Evolutionary conservation across 2,329 filamentous ascomycete species (phyloP), one percentile per base, ranked within the genome.

Genomic region (Trichoderma arundinaceum): DNA sequence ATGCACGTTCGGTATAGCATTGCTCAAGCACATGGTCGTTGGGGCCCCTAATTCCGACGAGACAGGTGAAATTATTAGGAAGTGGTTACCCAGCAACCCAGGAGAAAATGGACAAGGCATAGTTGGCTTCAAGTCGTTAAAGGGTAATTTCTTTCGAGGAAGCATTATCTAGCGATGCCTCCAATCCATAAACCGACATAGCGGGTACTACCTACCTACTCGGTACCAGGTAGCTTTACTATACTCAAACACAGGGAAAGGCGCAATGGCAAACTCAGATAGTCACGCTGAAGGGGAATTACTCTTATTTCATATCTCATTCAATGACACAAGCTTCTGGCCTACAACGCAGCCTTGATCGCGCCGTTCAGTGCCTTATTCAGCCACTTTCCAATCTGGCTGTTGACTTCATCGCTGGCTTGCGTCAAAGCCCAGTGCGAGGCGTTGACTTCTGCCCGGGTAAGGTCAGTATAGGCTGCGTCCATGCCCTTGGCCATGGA

Each of bases 401-500:
- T 76, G 76, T 97, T 97, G 3, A 92, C 86, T 71, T 90, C 86
- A 22, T 83, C 85, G 0, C 90, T 84, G 69, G 85, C 86, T 81
- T 97, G 87, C 81, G 87, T 89, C 74, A 96, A 78, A 52, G 90
- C 91, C 94, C 94, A 98, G 78, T 98, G 95, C 17, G 84, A 81
- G 0, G 90, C 84, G 41, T 88, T 63, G 7, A 97, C 89, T 74
- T 91, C 86, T 8, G 79, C 83, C 67, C 84, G 82, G 7, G 86
- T 90, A 72, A 96, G 77, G 53, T 87, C 83, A 2, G 86, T 84
- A 67, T 94, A 87, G 68, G 81, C 79, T 69, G 82, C 80, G 19
- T 88, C 88, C 92, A 97, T 97, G 0, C 86, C 85, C 28, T 77
- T 79, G 1, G 90, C 85, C 85, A 97, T 86, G 44, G 83, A 80